These are phyloP conservation scores for Pseudopithomyces chartarum DNA, from an alignment of 2,329 filamentous ascomycete species.

Conservation along the genomic window DNA sequence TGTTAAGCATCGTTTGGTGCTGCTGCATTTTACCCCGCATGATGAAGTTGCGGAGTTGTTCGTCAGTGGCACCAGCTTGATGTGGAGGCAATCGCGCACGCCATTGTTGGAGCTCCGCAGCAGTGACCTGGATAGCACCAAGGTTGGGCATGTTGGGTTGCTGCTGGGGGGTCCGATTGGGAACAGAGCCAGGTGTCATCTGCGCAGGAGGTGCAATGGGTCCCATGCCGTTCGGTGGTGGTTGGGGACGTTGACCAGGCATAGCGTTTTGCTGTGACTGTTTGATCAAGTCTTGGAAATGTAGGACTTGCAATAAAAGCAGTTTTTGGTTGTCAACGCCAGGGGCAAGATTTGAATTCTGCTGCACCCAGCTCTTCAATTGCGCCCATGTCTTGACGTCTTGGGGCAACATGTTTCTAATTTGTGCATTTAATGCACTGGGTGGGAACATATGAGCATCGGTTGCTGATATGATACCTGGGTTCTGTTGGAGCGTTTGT, in stretches of 20 bases:
- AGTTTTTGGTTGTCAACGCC: slow-evolving; percentile 36
- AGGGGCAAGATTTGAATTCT: slow-evolving; percentile 46
- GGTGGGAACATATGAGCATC: slow-evolving; percentile 39
- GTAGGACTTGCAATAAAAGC: slow-evolving; percentile 46
- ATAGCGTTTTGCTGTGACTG: slow-evolving; percentile 27
- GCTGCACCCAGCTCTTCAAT: slow-evolving; percentile 58
- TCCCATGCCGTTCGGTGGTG: slow-evolving; percentile 24
- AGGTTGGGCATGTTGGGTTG: slow-evolving; percentile 33
- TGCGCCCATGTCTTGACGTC: slow-evolving; percentile 61
- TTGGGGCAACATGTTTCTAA: slow-evolving; percentile 49
- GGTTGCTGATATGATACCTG: slow-evolving; percentile 39
- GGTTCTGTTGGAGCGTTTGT: slow-evolving; percentile 35
- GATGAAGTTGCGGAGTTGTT: slow-evolving; percentile 34
- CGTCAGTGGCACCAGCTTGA: slow-evolving; percentile 33
- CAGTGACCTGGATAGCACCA: slow-evolving; percentile 36
- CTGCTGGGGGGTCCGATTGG: slow-evolving; percentile 32
- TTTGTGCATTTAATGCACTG: slow-evolving; percentile 28
- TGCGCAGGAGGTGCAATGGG: slow-evolving; percentile 45
- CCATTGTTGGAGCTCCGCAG: slow-evolving; percentile 48
- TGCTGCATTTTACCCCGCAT: slow-evolving; percentile 30
- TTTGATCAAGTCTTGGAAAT: slow-evolving; percentile 49
- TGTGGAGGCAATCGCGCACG: slow-evolving; percentile 38
- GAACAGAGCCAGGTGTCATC: slow-evolving; percentile 42
- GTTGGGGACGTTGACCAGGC: slow-evolving; percentile 23
- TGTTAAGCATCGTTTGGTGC: slow-evolving; percentile 20